Base-by-base conservation (phyloP, 2,329 filamentous ascomycete species). In the Fulvia fulva region DNA sequence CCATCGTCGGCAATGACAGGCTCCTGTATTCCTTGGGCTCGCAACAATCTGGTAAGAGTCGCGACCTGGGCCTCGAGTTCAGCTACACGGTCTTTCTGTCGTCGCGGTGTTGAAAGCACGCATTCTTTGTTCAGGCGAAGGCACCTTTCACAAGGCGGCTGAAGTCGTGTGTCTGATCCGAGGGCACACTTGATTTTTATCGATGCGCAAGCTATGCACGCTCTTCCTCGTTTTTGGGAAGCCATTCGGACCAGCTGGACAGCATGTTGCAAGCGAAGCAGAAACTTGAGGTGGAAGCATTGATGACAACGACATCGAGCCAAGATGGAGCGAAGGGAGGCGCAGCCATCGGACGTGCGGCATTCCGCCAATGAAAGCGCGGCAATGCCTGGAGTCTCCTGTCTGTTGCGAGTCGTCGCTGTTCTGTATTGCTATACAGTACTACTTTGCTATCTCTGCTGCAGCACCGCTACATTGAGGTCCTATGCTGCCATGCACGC, bases 11-110 rank as follows among this genome's bases (percentile, higher is more conserved):
- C 5, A 21, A 16, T 55, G 21, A 23, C 25, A 6, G 56, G 46
- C 16, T 64, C 49, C 43, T 62, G 45, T 47, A 68, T 63, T 7
- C 63, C 61, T 57, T 71, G 68, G 12, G 61, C 55, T 19, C 64
- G 56, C 9, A 71, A 61, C 50, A 69, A 53, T 50, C 56, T 55
- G 25, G 67, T 70, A 51, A 71, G 57, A 11, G 62, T 57, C n/a
- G 65, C 67, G 3, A 71, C 66, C 57, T 68, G 62, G 11, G 67
- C 66, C 53, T 71, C 70, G 5, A 71, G 63, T 46, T 71, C 68
- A 5, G 64, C 63, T 3, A 66, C 63, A 5, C 62, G 56, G 49
- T 66, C 63, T 44, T 62, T 66, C 49, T 64, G 58, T 21, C 67
- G 60, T 46, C 66, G 66, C 4, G 68, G 66, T 2, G 57, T 53